A percentile compares a stretch with the other conserved stretches of the same genome.
These are phyloP conservation scores for Colletotrichum salicis DNA, from an alignment of 2,329 filamentous ascomycete species.

Conservation along the genomic window DNA sequence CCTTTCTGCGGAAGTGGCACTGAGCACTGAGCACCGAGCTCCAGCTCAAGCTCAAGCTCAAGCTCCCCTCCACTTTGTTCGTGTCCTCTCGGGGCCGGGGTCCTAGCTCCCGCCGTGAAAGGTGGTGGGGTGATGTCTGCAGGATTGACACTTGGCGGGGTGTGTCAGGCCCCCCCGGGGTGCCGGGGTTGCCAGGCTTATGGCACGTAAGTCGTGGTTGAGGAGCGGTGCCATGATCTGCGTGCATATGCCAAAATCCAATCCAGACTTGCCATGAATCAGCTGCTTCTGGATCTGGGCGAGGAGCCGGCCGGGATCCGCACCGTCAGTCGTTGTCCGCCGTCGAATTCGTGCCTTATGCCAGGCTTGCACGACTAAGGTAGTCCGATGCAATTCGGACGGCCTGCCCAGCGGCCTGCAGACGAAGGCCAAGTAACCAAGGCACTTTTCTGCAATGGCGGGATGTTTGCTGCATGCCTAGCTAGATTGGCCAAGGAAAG, in stretches of 20 bases:
- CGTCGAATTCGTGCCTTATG: background rate
- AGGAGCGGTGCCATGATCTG: background rate
- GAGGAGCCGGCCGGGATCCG: slow-evolving; percentile 24
- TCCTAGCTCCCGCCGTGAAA: slow-evolving; percentile 23
- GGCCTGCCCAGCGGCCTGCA: background rate
- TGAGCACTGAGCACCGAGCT: slow-evolving; percentile 4
- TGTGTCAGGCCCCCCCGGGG: background rate
- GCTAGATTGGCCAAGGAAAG: background rate
- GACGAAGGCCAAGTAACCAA: background rate
- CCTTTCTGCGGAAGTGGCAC: background rate
- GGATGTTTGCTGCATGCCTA: slow-evolving; percentile 7
- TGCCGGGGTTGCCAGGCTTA: slow-evolving; percentile 9
- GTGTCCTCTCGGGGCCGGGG: slow-evolving; percentile 17
- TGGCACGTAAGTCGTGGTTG: background rate
- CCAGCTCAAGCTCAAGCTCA: slow-evolving; percentile 4
- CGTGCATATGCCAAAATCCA: slow-evolving; percentile 10
- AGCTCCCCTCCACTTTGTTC: slow-evolving; percentile 1
- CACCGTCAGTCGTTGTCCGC: background rate
- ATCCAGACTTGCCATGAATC: slow-evolving; percentile 17
- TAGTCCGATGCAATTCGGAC: background rate
- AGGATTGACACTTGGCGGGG: slow-evolving; percentile 33
- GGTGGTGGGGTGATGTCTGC: slow-evolving; percentile 34
- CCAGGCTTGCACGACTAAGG: background rate
- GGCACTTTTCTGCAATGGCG: background rate
- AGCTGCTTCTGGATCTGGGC: slow-evolving; percentile 27